Base-by-base conservation (phyloP, 2,329 filamentous ascomycete genomes). In the Colletotrichum musae region DNA sequence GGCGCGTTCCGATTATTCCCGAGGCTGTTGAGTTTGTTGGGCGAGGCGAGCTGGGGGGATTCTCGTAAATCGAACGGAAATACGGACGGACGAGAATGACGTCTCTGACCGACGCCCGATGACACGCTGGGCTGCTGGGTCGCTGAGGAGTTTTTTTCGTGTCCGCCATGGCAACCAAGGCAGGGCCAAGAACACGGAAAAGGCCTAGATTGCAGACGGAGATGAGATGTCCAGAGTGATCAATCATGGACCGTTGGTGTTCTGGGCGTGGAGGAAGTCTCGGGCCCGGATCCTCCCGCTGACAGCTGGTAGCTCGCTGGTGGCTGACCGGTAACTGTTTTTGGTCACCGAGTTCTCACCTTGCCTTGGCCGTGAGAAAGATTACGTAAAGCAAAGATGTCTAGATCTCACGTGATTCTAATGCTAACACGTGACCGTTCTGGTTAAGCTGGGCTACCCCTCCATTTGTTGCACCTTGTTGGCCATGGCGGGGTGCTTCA, bases 11-110 rank as follows among this genome's bases (percentile, higher is more conserved):
- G 66, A 66, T 5, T 41, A 36, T 66, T 69, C 43, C 66, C 66
- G 66, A 69, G 6, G 21, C 9, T 59, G 32, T n/a, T 16, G 16
- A 16, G n/a, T 36, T 52, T 60, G 47, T 52, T 60, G 65, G 54
- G 21, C 45, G 60, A 68, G 52, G 65, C 65, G 54, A 56, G 66
- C 39, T 28, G 62, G 47, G 3, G 16, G 7, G 18, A 18, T 47
- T 36, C 56, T 69, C 61, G 61, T 69, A 69, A 52, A 69, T 69
- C 62, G 66, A 69, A 69, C 61, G 66, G 66, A 69, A 57, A 60
- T 57, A 69, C 65, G 65, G 45, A 21, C 53, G 53, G 41, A 62
- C 59, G 50, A 54, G 59, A 24, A 57, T 64, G 45, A 68, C 53
- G 59, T 64, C 39, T n/a, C 12, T n/a, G 6, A 36, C 6, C 50